Evolutionary conservation across 306 rosid genomes (phyloP), one percentile per base, ranked within the genome.

Genomic region (Ceratonia siliqua): DNA sequence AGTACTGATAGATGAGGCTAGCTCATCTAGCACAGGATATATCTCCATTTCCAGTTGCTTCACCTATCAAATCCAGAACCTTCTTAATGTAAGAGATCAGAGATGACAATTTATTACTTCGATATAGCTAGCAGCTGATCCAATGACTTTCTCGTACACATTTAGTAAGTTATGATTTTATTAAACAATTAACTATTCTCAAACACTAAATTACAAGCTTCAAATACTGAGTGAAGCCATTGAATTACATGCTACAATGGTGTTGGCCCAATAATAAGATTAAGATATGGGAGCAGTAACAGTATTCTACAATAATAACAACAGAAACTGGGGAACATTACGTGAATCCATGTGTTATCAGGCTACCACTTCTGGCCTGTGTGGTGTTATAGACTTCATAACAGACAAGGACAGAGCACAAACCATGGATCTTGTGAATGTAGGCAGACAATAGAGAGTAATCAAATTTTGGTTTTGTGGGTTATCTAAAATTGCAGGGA

Each of bases 1-100:
- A 21, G 92, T 94, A 84, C 83, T 92, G 74, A 94, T 86, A 20
- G 96, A 79, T 55, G 88, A 75, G 57, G 96, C 86, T 22, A 94
- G 82, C 75, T 91, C 95, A 82, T 94, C 98, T 68, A 94, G 85
- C 73, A 87, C 90, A 10, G 97, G 98, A 85, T 90, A 83, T 75
- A 94, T 86, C 86, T 94, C 95, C 89, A 70, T 78, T 71, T 84
- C 90, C 75, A 94, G 77, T 43, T 87, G 93, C 32, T 77, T 86
- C 52, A 86, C 97, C 98, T 94, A 74, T 68, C 68, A 73, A 73
- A 78, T 65, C 69, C 78, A 81, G 58, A 73, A 74, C 73, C 66
- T 58, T 59, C 80, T 76, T 21, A 76, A 74, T 38, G 64, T 28
- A 49, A 62, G 52, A 38, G 58, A 55, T 62, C 70, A 71, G 57